A percentile compares a stretch with the other conserved stretches of the same genome.
These are phyloP conservation scores for Salmacisia buchloeana DNA, from an alignment of 1,284 basidiomycete genomes.

Conservation along the genomic window DNA sequence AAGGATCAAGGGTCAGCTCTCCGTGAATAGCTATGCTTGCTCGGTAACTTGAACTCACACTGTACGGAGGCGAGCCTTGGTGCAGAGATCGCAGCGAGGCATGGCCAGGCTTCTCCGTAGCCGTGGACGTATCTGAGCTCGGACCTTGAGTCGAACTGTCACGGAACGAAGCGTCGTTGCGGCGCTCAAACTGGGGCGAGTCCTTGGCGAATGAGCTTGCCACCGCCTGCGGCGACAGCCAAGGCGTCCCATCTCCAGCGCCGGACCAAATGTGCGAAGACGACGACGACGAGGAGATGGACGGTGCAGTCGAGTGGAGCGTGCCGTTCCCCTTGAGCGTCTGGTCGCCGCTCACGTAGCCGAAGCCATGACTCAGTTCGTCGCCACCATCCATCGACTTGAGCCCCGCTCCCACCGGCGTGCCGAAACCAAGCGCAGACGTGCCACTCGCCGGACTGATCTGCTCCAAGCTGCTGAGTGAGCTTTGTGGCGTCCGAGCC, in stretches of 20 bases:
- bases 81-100: background rate
- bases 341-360: background rate
- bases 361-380: background rate
- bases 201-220: conserved; percentile 1
- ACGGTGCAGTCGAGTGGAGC: too few species aligned
- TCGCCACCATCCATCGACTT: background rate
- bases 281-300: background rate
- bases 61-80: background rate
- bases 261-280: background rate
- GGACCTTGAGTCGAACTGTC: background rate
- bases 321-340: background rate
- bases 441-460: conserved; percentile 1
- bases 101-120: background rate
- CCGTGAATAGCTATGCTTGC: background rate
- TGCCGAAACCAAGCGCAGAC: background rate
- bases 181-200: background rate
- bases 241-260: background rate
- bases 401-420: background rate
- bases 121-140: background rate
- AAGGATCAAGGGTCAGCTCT: background rate
- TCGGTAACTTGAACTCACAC: background rate
- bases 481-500: conserved; percentile 5
- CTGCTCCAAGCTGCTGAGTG: conserved; percentile 7
- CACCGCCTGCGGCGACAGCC: conserved; percentile 2
- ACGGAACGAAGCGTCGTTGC: background rate